A percentile compares a stretch with the other conserved stretches of the same genome.
These are phyloP conservation scores for Fusarium sublunatum DNA, from an alignment of 2,329 filamentous ascomycete species.

Conservation along the genomic window DNA sequence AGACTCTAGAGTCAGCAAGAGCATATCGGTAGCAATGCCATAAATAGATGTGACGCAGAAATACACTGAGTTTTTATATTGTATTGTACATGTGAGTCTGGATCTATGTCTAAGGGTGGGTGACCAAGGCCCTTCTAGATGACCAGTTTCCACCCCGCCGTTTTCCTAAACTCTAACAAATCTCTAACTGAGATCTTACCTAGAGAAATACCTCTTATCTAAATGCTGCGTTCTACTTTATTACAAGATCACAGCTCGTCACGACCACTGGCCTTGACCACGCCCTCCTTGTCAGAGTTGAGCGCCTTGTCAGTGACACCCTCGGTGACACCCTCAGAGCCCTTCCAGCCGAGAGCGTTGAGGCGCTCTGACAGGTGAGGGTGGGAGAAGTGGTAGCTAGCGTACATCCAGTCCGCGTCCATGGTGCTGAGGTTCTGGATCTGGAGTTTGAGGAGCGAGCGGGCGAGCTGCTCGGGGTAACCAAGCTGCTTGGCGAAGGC, in stretches of 20 bases:
- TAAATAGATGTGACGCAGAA: constrained; percentile 26
- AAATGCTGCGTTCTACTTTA: constrained; percentile 4
- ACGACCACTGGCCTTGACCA: constrained; percentile 77
- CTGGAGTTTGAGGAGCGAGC: constrained; percentile 94
- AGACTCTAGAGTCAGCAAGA: constrained; percentile 25
- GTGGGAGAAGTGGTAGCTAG: constrained; percentile 98
- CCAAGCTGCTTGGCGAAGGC: constrained; percentile 87
- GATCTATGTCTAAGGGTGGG: constrained; percentile 29
- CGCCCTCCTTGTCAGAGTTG: constrained; percentile 52
- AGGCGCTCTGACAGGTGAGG: constrained; percentile 94
- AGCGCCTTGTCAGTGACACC: constrained; percentile 54
- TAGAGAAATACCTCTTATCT: constrained; percentile 8
- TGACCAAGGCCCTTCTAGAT: constrained; percentile 21
- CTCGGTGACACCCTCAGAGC: constrained; percentile 60
- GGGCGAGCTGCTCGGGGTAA: constrained; percentile 83
- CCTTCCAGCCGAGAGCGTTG: constrained; percentile 89
- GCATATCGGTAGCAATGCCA: constrained; percentile 39
- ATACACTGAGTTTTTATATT: constrained; percentile 32
- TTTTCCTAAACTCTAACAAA: constrained; percentile 16
- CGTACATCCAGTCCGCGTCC: constrained; percentile 99
- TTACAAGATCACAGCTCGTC: constrained; percentile 70
- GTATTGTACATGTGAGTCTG: constrained; percentile 39
- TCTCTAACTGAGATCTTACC: not conserved
- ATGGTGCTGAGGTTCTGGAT: constrained; percentile 98
- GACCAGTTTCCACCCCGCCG: constrained; percentile 13